phyloP scores from a whole-genome alignment of 129 eudicot species.

The Calendula officinalis region DNA sequence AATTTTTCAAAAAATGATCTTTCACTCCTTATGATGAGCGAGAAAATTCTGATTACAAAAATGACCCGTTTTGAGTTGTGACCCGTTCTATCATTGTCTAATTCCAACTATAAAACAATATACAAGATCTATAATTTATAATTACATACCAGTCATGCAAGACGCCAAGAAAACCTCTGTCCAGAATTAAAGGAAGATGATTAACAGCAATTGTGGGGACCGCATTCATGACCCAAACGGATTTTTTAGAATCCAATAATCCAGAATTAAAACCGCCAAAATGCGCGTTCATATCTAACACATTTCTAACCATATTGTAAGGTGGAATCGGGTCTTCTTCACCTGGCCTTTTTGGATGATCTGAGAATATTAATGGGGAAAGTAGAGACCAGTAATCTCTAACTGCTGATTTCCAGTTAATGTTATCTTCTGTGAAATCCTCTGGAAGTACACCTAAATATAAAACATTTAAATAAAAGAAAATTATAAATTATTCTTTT shows the following conservation, averaged over 20 bases:
- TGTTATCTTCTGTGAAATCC: conserved; percentile 66
- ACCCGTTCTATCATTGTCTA: not conserved
- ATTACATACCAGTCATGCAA: conserved; percentile 85
- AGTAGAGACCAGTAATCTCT: conserved; percentile 87
- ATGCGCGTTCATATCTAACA: conserved; percentile 93
- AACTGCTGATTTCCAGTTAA: conserved; percentile 74
- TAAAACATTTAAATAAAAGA: conserved; percentile 6
- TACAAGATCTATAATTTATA: too few species aligned
- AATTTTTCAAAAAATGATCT: too few species aligned
- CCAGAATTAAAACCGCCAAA: conserved; percentile 94
- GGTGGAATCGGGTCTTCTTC: conserved; percentile 99
- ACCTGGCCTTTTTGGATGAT: conserved; percentile 99
- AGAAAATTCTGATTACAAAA: not conserved
- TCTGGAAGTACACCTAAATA: conserved; percentile 62
- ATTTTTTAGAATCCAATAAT: conserved; percentile 71
- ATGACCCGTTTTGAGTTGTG: not conserved
- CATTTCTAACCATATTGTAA: conserved; percentile 93
- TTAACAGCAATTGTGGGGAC: conserved; percentile 74
- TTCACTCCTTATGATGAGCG: too few species aligned
- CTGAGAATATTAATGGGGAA: conserved; percentile 89
- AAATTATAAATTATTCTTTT: too few species aligned
- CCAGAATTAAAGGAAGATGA: conserved; percentile 79
- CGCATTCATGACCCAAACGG: conserved; percentile 99
- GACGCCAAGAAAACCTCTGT: conserved; percentile 91
- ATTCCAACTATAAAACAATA: not conserved